Conservation (phyloP, 352 stramenopile genomes). For the Pythium dissimile region DNA sequence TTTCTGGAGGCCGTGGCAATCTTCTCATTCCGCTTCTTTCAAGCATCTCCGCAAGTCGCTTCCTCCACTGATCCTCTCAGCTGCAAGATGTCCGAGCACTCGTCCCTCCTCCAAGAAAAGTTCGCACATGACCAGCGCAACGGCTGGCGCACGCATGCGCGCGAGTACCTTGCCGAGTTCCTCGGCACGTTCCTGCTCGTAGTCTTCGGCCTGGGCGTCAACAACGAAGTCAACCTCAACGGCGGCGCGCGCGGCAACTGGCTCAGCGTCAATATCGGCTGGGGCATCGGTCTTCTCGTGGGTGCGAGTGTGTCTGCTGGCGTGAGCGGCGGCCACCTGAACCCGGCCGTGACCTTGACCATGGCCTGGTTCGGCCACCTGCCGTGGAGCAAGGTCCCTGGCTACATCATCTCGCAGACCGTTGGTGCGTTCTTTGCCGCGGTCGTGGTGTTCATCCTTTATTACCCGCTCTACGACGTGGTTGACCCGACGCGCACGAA, state of each 20-base stretch:
- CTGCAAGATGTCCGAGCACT: background rate
- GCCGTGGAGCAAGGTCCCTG: conserved; percentile 52
- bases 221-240: conserved; percentile 46
- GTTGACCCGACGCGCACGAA: conserved; percentile 43
- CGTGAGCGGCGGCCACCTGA: conserved; percentile 58
- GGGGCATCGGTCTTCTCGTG: conserved; percentile 67
- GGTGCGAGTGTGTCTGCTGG: conserved; percentile 53
- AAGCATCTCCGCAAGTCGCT: background rate
- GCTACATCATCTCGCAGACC: conserved; percentile 51
- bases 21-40: conserved; percentile 1
- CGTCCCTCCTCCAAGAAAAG: conserved; percentile 5
- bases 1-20: background rate
- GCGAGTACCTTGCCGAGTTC: conserved; percentile 63
- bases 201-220: conserved; percentile 62
- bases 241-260: conserved; percentile 50
- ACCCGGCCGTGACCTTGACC: conserved; percentile 56
- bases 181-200: conserved; percentile 57
- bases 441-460: conserved; percentile 45
- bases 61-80: background rate
- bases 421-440: conserved; percentile 47
- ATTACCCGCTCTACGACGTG: conserved; percentile 47
- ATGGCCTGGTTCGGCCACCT: conserved; percentile 45
- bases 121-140: background rate
- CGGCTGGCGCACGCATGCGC: conserved; percentile 21
- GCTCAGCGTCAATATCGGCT: conserved; percentile 65